Percentiles rank a stretch among this genome's conserved stretches.
phyloP scores from a whole-genome alignment of 2,329 filamentous ascomycete species.

The Pyricularia sp. region DNA sequence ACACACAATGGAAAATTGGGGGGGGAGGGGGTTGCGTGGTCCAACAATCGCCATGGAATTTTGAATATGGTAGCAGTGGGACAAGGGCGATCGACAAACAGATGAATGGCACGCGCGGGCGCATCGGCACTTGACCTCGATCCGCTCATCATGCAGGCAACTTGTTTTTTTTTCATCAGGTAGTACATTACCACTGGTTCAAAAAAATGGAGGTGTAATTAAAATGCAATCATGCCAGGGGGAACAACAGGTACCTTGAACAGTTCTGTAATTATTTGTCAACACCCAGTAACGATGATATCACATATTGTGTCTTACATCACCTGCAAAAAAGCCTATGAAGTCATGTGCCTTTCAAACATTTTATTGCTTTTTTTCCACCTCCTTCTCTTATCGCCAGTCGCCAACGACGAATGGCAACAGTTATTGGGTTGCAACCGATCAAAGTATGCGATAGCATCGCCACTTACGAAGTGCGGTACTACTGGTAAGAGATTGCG shows the following conservation, averaged over 20 bases:
- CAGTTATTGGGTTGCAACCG: neutral
- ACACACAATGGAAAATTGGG: neutral
- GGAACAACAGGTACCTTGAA: neutral
- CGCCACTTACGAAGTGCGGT: neutral
- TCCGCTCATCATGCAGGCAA: neutral
- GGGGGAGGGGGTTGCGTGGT: neutral
- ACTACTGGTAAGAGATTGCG: neutral
- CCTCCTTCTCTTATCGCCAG: neutral
- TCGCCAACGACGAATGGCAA: neutral
- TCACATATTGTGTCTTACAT: neutral
- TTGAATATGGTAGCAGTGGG: neutral
- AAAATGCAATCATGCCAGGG: neutral
- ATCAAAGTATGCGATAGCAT: neutral
- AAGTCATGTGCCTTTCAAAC: neutral
- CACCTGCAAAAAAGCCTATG: neutral
- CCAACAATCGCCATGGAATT: neutral
- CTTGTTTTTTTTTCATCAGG: neutral
- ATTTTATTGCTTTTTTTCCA: neutral
- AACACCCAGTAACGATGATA: neutral
- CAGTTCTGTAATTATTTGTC: neutral
- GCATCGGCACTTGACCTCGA: neutral
- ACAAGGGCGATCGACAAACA: neutral
- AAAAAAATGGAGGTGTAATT: neutral
- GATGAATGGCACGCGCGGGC: neutral
- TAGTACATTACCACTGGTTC: neutral